Conservation (phyloP, 805 yeast genomes). For the Saturnispora hagleri region DNA sequence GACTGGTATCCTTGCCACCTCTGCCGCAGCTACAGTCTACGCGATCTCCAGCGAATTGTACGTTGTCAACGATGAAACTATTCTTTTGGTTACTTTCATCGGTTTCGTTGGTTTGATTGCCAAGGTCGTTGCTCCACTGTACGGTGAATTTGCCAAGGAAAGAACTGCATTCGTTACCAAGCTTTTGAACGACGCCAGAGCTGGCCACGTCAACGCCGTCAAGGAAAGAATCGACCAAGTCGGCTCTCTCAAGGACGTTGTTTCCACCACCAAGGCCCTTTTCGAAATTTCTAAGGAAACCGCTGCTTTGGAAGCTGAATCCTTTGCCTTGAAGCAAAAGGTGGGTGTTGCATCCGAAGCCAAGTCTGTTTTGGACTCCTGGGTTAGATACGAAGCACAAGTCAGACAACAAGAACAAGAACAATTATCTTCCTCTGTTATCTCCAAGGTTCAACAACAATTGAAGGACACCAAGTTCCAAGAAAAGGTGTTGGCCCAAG, state of each 20-base stretch:
- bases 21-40: conserved; percentile 88
- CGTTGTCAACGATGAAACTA: conserved; percentile 90
- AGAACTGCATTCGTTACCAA: conserved; percentile 44
- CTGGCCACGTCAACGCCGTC: conserved; percentile 86
- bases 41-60: conserved; percentile 90
- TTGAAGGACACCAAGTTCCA: conserved; percentile 84
- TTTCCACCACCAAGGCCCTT: conserved; percentile 79
- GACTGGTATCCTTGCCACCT: conserved; percentile 92
- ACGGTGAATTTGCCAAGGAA: conserved; percentile 87
- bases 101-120: conserved; percentile 69
- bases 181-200: conserved; percentile 82
- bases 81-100: conserved; percentile 70
- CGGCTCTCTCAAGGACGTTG: conserved; percentile 83
- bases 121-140: conserved; percentile 88
- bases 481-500: conserved; percentile 82
- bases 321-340: conserved; percentile 87
- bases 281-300: conserved; percentile 96
- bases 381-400: conserved; percentile 97
- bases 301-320: conserved; percentile 88
- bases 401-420: conserved; percentile 94
- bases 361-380: conserved; percentile 89
- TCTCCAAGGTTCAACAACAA: conserved; percentile 81
- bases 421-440: conserved; percentile 79
- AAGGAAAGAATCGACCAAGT: conserved; percentile 86
- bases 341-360: conserved; percentile 86